Conservation (phyloP, 257 asterid genomes). For the Ajuga chamaepitys region DNA sequence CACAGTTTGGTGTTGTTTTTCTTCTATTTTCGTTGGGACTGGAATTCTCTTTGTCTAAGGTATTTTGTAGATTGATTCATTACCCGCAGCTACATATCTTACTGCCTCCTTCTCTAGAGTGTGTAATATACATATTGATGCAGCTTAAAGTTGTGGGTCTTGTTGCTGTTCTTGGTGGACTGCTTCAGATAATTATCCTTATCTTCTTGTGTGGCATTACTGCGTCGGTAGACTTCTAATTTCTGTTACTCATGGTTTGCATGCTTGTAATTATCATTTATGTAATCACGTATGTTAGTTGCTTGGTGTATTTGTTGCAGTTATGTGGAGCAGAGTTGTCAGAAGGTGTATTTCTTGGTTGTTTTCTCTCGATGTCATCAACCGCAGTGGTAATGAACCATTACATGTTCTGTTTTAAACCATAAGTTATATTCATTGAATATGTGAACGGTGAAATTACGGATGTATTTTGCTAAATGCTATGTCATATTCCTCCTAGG, state of each 20-base stretch:
- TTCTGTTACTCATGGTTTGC: neutral
- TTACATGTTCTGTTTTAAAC: neutral
- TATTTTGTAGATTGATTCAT: conserved; percentile 13
- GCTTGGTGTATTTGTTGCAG: conserved; percentile 35
- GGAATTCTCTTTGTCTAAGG: conserved; percentile 91
- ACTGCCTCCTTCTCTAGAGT: conserved; percentile 13
- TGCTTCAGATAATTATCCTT: conserved; percentile 74
- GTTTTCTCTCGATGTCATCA: conserved; percentile 95
- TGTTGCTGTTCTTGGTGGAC: conserved; percentile 89
- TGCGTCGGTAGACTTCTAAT: conserved; percentile 54
- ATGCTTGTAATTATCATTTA: conserved; percentile 6
- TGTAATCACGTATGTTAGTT: conserved; percentile 10
- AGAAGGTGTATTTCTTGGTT: conserved; percentile 89
- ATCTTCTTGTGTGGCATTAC: conserved; percentile 59
- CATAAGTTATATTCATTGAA: neutral
- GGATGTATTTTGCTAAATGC: conserved; percentile 2
- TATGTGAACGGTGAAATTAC: neutral
- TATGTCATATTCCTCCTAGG: conserved; percentile 39
- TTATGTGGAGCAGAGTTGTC: conserved; percentile 83
- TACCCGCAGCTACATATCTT: neutral
- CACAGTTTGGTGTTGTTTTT: conserved; percentile 96
- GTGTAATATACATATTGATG: conserved; percentile 23
- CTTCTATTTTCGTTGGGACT: conserved; percentile 94
- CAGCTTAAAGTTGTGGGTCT: conserved; percentile 96
- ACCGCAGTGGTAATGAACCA: conserved; percentile 72